Conservation (phyloP, 257 asterid species). For the Lavandula angustifolia region DNA sequence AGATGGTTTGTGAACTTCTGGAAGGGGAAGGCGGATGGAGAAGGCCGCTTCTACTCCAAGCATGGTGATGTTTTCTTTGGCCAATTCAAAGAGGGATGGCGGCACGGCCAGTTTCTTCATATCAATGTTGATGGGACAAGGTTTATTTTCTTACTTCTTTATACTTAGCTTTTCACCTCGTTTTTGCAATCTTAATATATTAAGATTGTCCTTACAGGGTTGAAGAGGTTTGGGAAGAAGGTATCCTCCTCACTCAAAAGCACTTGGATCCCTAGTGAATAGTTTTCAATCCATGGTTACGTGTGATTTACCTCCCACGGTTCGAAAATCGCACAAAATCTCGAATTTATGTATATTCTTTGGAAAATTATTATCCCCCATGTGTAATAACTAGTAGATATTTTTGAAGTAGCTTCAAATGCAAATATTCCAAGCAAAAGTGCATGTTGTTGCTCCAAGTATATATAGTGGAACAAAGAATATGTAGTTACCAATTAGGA, state of each 20-base stretch:
- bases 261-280: constrained; percentile 54
- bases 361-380: neutral
- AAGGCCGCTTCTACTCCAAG: constrained; percentile 87
- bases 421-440: no score
- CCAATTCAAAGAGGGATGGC: constrained; percentile 96
- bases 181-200: constrained; percentile 18
- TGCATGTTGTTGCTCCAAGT: no score
- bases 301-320: neutral
- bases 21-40: constrained; percentile 98
- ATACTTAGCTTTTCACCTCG: neutral
- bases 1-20: constrained; percentile 92
- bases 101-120: constrained; percentile 82
- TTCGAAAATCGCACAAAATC: no score
- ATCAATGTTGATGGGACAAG: constrained; percentile 84
- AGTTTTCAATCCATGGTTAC: neutral
- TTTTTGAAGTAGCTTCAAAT: no score
- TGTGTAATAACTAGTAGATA: no score
- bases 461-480: no score
- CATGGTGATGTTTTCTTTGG: constrained; percentile 87
- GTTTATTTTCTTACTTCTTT: constrained; percentile 37
- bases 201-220: no score
- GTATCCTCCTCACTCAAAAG: constrained; percentile 61
- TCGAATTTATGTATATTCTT: neutral
- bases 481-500: no score
- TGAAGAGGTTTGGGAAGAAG: constrained; percentile 85